Evolutionary conservation across 768 basidiomycete species (phyloP).

Genomic region (Leucocoprinus leucothites): DNA sequence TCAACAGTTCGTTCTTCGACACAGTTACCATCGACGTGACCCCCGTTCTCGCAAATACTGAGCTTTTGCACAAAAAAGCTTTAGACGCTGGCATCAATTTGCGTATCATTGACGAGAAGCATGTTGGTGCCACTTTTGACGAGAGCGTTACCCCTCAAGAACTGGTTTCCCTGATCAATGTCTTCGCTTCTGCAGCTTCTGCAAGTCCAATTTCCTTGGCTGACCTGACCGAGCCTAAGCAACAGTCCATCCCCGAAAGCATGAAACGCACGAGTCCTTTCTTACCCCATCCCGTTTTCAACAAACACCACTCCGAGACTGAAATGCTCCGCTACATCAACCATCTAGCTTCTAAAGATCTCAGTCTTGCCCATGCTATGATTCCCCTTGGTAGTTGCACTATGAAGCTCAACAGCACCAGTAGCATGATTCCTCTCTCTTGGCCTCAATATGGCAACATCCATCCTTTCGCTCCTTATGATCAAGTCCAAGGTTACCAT

Average conservation of each 20-base stretch:
- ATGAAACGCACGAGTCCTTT: constrained; percentile 65
- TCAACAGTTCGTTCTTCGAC: constrained; percentile 85
- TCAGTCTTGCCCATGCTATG: constrained; percentile 94
- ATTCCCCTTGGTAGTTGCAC: constrained; percentile 95
- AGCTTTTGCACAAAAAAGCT: constrained; percentile 68
- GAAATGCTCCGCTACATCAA: constrained; percentile 98
- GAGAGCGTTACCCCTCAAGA: constrained; percentile 82
- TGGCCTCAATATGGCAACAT: constrained; percentile 89
- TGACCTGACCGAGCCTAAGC: constrained; percentile 41
- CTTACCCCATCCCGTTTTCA: constrained; percentile 89
- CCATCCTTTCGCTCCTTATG: constrained; percentile 89
- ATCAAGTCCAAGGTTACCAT: constrained; percentile 88
- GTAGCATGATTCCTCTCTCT: constrained; percentile 95
- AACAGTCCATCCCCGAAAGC: constrained; percentile 48
- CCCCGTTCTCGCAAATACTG: constrained; percentile 48
- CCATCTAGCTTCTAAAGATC: constrained; percentile 91
- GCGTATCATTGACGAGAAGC: constrained; percentile 67
- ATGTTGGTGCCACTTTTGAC: constrained; percentile 88
- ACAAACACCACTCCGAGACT: constrained; percentile 96
- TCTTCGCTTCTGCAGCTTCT: constrained; percentile 71
- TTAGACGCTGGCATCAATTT: constrained; percentile 74
- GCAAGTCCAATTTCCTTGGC: constrained; percentile 41
- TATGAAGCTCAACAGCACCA: constrained; percentile 98
- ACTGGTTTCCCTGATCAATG: constrained; percentile 72
- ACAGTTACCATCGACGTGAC: constrained; percentile 81